phyloP scores from a whole-genome alignment of 2,329 filamentous ascomycete genomes.

The Venturia aucupariae region DNA sequence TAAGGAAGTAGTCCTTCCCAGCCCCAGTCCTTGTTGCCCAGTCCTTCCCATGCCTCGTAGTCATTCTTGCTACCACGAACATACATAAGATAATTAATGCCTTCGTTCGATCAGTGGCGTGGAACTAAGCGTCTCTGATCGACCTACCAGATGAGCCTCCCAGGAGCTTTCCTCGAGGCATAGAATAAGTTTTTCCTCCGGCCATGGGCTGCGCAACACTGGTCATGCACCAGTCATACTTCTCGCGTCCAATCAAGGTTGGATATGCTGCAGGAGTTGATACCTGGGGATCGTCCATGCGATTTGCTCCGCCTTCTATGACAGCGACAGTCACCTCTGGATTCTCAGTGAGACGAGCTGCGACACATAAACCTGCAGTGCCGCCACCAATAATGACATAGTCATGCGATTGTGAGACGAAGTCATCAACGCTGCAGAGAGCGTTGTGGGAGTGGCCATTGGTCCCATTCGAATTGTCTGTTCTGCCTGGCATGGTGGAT shows the following conservation, averaged over 20 bases:
- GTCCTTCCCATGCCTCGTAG: background rate
- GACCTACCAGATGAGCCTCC: slow-evolving; percentile 15
- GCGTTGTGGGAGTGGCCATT: too few species aligned
- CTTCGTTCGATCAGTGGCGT: too few species aligned
- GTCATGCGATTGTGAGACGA: too few species aligned
- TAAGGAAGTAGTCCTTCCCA: slow-evolving; percentile 23
- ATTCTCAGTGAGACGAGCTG: background rate
- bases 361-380: background rate
- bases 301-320: background rate
- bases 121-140: too few species aligned
- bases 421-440: too few species aligned
- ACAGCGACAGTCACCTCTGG: background rate
- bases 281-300: background rate
- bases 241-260: background rate
- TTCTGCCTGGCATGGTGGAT: too few species aligned
- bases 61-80: too few species aligned
- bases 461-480: too few species aligned
- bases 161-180: slow-evolving; percentile 22
- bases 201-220: background rate
- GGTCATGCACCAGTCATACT: background rate
- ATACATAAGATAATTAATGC: too few species aligned
- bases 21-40: slow-evolving; percentile 19
- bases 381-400: background rate
- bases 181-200: slow-evolving; percentile 16
- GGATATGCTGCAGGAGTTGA: background rate